Evolutionary conservation across 2,329 filamentous ascomycete species (phyloP), one percentile per base, ranked within the genome.

Genomic region (Fusarium fujikuroi): DNA sequence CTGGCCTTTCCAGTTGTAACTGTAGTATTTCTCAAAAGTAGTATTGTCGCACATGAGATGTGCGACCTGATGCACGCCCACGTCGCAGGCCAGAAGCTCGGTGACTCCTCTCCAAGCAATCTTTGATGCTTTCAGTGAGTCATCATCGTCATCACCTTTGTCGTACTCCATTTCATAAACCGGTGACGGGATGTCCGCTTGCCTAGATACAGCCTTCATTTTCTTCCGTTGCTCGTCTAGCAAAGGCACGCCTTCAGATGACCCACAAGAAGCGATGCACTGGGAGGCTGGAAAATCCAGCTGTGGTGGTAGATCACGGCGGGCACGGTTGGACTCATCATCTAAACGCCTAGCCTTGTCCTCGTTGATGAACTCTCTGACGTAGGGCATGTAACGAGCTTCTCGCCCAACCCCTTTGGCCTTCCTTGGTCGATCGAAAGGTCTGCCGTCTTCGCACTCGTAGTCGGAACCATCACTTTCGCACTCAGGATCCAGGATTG

Each of bases 1-100:
- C 56, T 80, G 77, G 49, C 60, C 60, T 4, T 75, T 76, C 75
- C 74, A 76, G 66, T 75, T 77, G 53, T 59, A 54, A 54, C 39
- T 59, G 25, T 30, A 54, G 9, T 28, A 54, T 9, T 54, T 54
- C 10, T 9, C 10, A 2, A 4, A 3, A n/a, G 34, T 28, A 8
- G 10, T 14, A 42, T 19, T 9, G 18, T 56, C 34, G 23, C 42
- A 25, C 39, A 79, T 54, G 25, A 80, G 69, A 30, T 67, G 57
- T 18, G 58, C 73, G 5, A 77, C 59, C n/a, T 76, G 74, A 11
- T 79, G 73, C 1, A 71, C 67, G 4, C 78, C 78, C 9, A 69
- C 42, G 56, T 76, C 66, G 44, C 70, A 73, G 16, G 74, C 60
- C 25, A 81, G 49, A 10, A 82, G 49, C 43, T 77, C 72, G 4